These are phyloP conservation scores for Pseudocercospora vitis DNA, from an alignment of 2,329 filamentous ascomycete genomes.

Conservation along the genomic window DNA sequence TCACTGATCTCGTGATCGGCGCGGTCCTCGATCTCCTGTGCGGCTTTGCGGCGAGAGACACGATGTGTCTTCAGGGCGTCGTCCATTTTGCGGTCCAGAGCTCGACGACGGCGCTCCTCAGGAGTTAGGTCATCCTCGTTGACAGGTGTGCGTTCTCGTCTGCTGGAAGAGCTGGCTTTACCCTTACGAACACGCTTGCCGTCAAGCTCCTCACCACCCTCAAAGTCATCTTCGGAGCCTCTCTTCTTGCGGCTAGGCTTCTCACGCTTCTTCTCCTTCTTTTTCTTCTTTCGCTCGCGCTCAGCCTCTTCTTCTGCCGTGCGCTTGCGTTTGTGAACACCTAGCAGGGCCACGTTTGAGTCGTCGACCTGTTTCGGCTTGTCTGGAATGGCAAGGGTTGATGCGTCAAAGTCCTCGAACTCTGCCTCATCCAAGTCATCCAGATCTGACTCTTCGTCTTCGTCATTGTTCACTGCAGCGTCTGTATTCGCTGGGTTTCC, in stretches of 20 bases:
- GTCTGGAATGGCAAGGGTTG: conserved; percentile 61
- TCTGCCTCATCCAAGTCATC: conserved; percentile 66
- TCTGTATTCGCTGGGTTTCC: conserved; percentile 29
- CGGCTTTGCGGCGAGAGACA: conserved; percentile 74
- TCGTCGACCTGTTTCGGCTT: conserved; percentile 62
- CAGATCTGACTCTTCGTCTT: conserved; percentile 61
- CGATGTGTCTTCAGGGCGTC: conserved; percentile 83
- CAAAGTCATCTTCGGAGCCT: conserved; percentile 27
- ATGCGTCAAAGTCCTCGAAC: conserved; percentile 64
- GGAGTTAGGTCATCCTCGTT: conserved; percentile 78
- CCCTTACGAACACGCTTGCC: conserved; percentile 55
- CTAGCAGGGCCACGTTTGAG: conserved; percentile 60
- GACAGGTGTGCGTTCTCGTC: conserved; percentile 56
- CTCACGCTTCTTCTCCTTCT: conserved; percentile 30
- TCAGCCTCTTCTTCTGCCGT: conserved; percentile 61
- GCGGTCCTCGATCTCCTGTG: conserved; percentile 86
- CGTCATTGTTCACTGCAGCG: conserved; percentile 45
- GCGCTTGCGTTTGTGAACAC: conserved; percentile 65
- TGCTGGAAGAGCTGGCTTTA: conserved; percentile 46
- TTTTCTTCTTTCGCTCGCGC: conserved; percentile 52
- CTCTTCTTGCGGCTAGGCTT: conserved; percentile 26
- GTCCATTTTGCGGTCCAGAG: conserved; percentile 84
- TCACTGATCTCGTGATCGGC: conserved; percentile 87
- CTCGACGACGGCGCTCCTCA: conserved; percentile 78
- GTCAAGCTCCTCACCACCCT: conserved; percentile 52